Percentiles rank a stretch among this genome's conserved stretches.
phyloP scores from a whole-genome alignment of 345 rosid genomes.

The Clarkia xantiana region DNA sequence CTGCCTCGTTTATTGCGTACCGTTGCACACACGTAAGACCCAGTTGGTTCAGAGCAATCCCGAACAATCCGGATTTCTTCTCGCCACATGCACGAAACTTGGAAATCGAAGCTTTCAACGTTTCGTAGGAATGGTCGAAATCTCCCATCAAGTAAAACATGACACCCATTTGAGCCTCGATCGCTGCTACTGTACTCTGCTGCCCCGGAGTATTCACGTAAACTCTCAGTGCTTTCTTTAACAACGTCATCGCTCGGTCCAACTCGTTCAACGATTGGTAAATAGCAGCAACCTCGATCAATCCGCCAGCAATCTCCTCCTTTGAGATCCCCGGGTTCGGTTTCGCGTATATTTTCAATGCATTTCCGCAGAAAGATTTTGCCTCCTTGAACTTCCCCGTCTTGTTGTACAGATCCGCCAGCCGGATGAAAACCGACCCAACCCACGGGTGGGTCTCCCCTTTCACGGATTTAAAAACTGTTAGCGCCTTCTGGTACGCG shows the following conservation, averaged over 20 bases:
- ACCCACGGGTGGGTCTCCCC: conserved; percentile 77
- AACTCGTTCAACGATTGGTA: conserved; percentile 73
- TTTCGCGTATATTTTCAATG: conserved; percentile 49
- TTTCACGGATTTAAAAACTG: conserved; percentile 55
- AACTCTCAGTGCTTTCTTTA: conserved; percentile 53
- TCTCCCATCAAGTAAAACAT: conserved; percentile 77
- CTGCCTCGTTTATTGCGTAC: conserved; percentile 70
- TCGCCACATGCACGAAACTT: conserved; percentile 71
- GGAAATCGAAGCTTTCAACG: conserved; percentile 45
- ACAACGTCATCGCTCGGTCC: conserved; percentile 46
- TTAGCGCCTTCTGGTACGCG: conserved; percentile 75
- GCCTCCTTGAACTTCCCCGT: conserved; percentile 72
- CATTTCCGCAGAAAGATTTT: conserved; percentile 69
- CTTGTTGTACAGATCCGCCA: conserved; percentile 76
- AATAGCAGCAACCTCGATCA: conserved; percentile 70
- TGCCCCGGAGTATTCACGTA: conserved; percentile 51
- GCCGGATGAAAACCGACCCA: conserved; percentile 72
- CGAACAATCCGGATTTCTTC: conserved; percentile 64
- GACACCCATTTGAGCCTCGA: conserved; percentile 91
- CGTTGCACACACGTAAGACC: conserved; percentile 76
- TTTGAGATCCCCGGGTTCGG: conserved; percentile 38
- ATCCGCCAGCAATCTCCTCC: conserved; percentile 74
- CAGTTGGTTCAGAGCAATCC: conserved; percentile 79
- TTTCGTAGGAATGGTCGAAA: conserved; percentile 47
- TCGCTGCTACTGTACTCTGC: conserved; percentile 67